Evolutionary conservation across 2,329 filamentous ascomycete genomes (phyloP).

Genomic region (Microdochium bolleyi): DNA sequence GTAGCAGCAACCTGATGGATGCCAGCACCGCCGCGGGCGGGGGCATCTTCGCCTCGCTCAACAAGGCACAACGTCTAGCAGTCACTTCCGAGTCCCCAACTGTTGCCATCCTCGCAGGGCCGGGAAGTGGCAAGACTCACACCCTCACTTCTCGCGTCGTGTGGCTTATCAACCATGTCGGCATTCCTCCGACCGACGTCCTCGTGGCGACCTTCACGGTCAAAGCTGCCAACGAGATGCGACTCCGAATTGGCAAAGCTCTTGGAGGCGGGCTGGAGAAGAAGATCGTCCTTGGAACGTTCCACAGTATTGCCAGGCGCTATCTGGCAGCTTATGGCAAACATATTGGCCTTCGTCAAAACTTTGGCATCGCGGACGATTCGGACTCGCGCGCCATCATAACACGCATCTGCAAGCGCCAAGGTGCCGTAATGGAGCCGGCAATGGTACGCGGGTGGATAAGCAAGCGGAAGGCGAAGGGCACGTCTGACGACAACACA

Average conservation of each 20-base stretch:
- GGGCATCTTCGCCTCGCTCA: conserved; percentile 39
- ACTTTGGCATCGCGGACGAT: conserved; percentile 87
- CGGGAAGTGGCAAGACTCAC: conserved; percentile 83
- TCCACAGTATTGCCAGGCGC: conserved; percentile 83
- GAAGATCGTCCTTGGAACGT: conserved; percentile 81
- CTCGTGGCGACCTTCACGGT: conserved; percentile 96
- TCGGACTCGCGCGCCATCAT: conserved; percentile 73
- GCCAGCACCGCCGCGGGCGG: conserved; percentile 4
- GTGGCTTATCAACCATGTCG: conserved; percentile 68
- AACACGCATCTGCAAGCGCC: conserved; percentile 73
- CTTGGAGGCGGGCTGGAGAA: conserved; percentile 70
- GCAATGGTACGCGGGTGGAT: conserved; percentile 68
- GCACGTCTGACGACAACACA: conserved; percentile 26
- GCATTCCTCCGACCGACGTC: conserved; percentile 74
- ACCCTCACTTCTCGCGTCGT: conserved; percentile 89
- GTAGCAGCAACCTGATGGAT: background rate
- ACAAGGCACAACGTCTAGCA: conserved; percentile 46
- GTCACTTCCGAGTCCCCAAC: conserved; percentile 45
- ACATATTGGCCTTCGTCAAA: conserved; percentile 70
- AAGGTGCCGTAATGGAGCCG: conserved; percentile 61
- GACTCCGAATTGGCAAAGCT: conserved; percentile 71
- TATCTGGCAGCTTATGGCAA: conserved; percentile 81
- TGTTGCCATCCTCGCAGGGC: conserved; percentile 60
- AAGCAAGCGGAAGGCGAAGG: conserved; percentile 55
- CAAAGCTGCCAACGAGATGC: conserved; percentile 92